phyloP scores from a whole-genome alignment of 495 filamentous ascomycete genomes.

The Penicillium verhagenii region DNA sequence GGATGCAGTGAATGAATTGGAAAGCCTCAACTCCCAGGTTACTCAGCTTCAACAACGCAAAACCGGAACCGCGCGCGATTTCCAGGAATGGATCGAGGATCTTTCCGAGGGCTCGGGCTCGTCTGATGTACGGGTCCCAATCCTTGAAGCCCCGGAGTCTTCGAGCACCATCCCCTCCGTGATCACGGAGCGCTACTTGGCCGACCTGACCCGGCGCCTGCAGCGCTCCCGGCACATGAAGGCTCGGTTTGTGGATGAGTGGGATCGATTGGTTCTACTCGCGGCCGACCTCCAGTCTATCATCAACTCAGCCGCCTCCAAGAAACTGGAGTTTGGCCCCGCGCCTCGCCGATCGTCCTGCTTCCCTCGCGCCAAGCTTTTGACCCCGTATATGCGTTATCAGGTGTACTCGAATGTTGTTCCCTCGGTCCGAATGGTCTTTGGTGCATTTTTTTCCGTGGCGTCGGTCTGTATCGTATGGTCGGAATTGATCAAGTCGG shows the following conservation, averaged over 20 bases:
- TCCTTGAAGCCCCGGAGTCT: constrained; percentile 35
- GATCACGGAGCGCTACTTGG: constrained; percentile 90
- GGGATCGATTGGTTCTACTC: constrained; percentile 73
- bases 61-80: constrained; percentile 74
- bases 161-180: constrained; percentile 63
- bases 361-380: constrained; percentile 51
- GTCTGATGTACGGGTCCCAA: constrained; percentile 58
- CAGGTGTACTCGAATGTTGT: constrained; percentile 67
- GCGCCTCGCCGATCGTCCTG: constrained; percentile 54
- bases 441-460: constrained; percentile 63
- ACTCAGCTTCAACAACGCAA: constrained; percentile 75
- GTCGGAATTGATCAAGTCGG: constrained; percentile 83
- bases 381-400: constrained; percentile 88
- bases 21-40: constrained; percentile 78
- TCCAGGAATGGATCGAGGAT: constrained; percentile 94
- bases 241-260: constrained; percentile 77
- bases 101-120: constrained; percentile 71
- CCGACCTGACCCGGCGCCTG: constrained; percentile 79
- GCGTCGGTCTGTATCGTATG: constrained; percentile 84
- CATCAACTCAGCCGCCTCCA: constrained; percentile 77
- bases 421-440: constrained; percentile 59
- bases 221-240: constrained; percentile 79
- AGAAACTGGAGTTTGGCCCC: constrained; percentile 71
- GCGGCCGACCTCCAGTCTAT: constrained; percentile 76
- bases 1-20: constrained; percentile 77